Conservation (phyloP, 176 grass and related monocot genomes). For the Paspalum notatum region DNA sequence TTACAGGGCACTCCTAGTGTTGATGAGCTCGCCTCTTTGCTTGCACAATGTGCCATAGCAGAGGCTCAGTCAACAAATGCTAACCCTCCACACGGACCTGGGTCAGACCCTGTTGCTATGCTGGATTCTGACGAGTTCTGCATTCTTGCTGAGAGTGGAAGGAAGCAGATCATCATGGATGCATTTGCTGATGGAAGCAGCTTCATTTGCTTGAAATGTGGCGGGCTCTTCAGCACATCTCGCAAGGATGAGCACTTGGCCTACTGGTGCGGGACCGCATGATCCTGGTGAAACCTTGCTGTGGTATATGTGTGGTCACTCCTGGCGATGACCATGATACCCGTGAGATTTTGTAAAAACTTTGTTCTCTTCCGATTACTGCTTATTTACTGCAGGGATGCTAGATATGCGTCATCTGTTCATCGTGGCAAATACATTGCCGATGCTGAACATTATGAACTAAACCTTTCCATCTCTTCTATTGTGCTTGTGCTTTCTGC, state of each 20-base stretch:
- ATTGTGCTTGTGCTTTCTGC: constrained; percentile 20
- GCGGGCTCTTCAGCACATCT: constrained; percentile 73
- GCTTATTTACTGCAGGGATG: constrained; percentile 35
- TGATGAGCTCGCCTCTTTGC: constrained; percentile 79
- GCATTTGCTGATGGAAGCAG: constrained; percentile 92
- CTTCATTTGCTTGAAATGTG: constrained; percentile 91
- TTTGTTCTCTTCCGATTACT: constrained; percentile 21
- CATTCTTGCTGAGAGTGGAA: constrained; percentile 77
- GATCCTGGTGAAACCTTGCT: constrained; percentile 42
- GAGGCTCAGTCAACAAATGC: constrained; percentile 57
- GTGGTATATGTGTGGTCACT: constrained; percentile 31
- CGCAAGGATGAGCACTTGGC: constrained; percentile 88
- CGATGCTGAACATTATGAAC: constrained; percentile 10
- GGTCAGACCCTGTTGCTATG: constrained; percentile 47
- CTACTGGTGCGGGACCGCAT: constrained; percentile 76
- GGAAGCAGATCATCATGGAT: constrained; percentile 89
- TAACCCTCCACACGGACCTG: constrained; percentile 33
- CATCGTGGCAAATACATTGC: constrained; percentile 31
- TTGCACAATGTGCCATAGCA: constrained; percentile 90
- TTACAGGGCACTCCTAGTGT: constrained; percentile 43
- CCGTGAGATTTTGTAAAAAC: constrained; percentile 44
- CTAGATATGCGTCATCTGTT: constrained; percentile 37
- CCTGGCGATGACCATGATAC: constrained; percentile 37
- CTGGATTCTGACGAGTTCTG: constrained; percentile 61
- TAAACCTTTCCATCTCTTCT: neutral